A percentile compares a stretch with the other conserved stretches of the same genome.
phyloP scores from a whole-genome alignment of 192 early-diverging fungal genomes.

The Geranomyces michiganensis region DNA sequence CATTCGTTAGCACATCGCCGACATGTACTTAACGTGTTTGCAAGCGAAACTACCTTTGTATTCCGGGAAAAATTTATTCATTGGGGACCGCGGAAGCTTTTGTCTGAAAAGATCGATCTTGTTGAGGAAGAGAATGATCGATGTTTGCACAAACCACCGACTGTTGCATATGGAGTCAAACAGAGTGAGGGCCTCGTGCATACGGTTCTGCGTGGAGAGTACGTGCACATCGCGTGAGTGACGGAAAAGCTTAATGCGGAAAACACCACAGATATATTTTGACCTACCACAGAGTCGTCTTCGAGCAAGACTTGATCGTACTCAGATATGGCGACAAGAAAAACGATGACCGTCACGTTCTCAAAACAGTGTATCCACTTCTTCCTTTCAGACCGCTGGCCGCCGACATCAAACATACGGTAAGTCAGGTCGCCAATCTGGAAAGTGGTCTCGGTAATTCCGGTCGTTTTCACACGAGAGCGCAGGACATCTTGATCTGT shows the following conservation, averaged over 20 bases:
- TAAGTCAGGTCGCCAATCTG: conserved; percentile 89
- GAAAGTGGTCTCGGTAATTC: conserved; percentile 95
- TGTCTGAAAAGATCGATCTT: conserved; percentile 96
- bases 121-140: conserved; percentile 98
- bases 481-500: conserved; percentile 96
- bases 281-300: conserved; percentile 84
- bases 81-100: conserved; percentile 81
- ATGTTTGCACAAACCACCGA: conserved; percentile 95
- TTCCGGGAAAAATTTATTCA: conserved; percentile 89
- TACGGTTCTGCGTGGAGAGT: conserved; percentile 69
- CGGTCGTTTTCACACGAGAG: conserved; percentile 96
- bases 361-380: conserved; percentile 99
- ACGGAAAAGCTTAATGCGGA: not conserved
- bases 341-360: conserved; percentile 93
- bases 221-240: not conserved
- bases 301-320: conserved; percentile 96
- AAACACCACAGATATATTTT: conserved; percentile 10
- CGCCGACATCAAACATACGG: conserved; percentile 97
- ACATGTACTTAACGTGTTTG: not conserved
- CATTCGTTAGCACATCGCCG: not conserved
- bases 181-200: conserved; percentile 94
- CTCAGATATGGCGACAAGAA: conserved; percentile 93
- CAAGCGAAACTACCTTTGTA: conserved; percentile 50
- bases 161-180: conserved; percentile 99
- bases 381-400: conserved; percentile 96